phyloP scores from a whole-genome alignment of 768 basidiomycete genomes.

The Tulasnella calospora region DNA sequence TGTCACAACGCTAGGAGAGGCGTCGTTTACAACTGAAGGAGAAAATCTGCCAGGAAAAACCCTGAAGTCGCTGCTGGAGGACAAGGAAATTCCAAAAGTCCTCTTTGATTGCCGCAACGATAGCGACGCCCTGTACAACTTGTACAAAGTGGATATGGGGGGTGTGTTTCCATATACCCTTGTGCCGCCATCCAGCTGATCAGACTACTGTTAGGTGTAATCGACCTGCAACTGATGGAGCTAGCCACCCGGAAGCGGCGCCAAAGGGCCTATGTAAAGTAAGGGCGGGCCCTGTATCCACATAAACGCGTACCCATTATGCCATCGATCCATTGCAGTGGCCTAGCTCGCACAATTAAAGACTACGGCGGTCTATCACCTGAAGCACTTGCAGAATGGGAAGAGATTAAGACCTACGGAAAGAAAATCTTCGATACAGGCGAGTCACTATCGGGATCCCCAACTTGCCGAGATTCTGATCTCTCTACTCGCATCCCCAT shows the following conservation, averaged over 20 bases:
- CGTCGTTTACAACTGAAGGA: constrained; percentile 19
- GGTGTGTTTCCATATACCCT: background rate
- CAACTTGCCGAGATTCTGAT: background rate
- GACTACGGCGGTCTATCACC: constrained; percentile 18
- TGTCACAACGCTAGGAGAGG: constrained; percentile 19
- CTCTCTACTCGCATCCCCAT: background rate
- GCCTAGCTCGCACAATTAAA: constrained; percentile 22
- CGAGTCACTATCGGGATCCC: background rate
- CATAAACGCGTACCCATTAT: background rate
- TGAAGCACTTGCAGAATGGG: constrained; percentile 19
- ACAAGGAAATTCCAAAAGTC: constrained; percentile 20
- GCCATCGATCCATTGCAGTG: background rate
- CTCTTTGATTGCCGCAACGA: constrained; percentile 29
- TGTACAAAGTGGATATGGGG: constrained; percentile 26
- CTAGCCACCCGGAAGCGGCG: constrained; percentile 24
- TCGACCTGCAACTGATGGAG: constrained; percentile 27
- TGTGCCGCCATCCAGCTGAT: background rate
- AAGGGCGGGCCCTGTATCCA: background rate
- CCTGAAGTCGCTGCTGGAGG: constrained; percentile 22
- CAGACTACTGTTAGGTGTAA: constrained; percentile 5
- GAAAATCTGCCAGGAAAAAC: background rate
- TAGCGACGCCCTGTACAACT: constrained; percentile 26
- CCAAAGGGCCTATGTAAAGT: constrained; percentile 21
- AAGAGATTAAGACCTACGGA: constrained; percentile 19
- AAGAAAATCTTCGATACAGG: constrained; percentile 18